Base-by-base conservation (phyloP, 129 eudicot species). In the Solidago caesia region DNA sequence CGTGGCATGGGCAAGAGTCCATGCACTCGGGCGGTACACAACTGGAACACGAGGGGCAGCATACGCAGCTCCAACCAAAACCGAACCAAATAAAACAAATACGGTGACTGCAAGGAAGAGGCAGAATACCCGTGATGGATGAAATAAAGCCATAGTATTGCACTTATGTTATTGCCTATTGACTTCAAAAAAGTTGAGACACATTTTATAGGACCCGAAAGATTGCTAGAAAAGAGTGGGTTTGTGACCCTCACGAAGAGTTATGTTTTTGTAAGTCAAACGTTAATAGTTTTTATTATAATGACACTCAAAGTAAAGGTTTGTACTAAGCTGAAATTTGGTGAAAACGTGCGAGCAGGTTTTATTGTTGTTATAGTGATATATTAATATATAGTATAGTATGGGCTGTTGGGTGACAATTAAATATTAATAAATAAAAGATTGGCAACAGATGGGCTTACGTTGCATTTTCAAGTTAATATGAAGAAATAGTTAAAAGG, bases 1-100 rank as follows among this genome's bases (percentile, higher is more conserved):
- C 0, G 96, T 92, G 77, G 97, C 96, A 67, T 82, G 82, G 68
- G 96, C 93, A 6, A 42, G 78, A 57, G 72, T 68, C 97, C 96
- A 87, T 2, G 84, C 69, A 48, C 84, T 82, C 1, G 92, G 81
- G 39, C 56, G 80, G 70, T 82, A 89, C 58, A 65, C 75, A 57
- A 21, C 11, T 0, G 82, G 78, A 66, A 75, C 80, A 48, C 41
- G 85, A 46, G 75, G 71, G 58, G 15, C 49, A 1, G 83, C 63
- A 80, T 83, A 87, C 6, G 5, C 73, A 26, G 84, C 87, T 13
- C 21, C 79, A 43, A 71, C 87, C 8, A 67, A 65, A 26, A 82
- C 79, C 44, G 59, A 81, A 47, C 48, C 74, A 7, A 79, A 63
- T 10, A 48, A 48, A 46, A 75, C 59, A 8, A 52, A 74, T 29